Percentiles rank a stretch among this genome's conserved stretches.
Conservation (phyloP, 2,329 filamentous ascomycete species). For the Rutstroemia sp. region DNA sequence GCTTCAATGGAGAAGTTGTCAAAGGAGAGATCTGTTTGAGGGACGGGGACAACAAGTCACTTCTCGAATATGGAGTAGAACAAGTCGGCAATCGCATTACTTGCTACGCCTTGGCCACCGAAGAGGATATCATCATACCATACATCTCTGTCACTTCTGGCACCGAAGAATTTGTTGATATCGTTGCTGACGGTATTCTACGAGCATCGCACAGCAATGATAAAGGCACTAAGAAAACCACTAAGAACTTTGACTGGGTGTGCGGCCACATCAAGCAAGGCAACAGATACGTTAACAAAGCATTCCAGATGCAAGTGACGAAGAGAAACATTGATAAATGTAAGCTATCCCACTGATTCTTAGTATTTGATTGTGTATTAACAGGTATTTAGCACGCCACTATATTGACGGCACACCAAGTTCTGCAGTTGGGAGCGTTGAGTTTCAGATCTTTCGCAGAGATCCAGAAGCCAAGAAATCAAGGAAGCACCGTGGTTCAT, state of each 20-base stretch:
- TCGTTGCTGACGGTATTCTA: slow-evolving; percentile 24
- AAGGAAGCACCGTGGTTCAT: neutral
- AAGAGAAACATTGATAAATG: slow-evolving; percentile 8
- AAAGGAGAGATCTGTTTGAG: slow-evolving; percentile 2
- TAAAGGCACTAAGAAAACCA: neutral
- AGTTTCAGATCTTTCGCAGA: slow-evolving; percentile 10
- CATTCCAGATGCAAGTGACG: slow-evolving; percentile 12
- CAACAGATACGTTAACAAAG: neutral
- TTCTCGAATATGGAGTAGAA: slow-evolving; percentile 8
- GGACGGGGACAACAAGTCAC: neutral
- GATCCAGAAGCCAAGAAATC: neutral
- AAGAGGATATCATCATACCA: slow-evolving; percentile 13
- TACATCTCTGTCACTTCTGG: slow-evolving; percentile 3
- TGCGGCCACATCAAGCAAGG: neutral
- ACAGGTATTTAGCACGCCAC: neutral
- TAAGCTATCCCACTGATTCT: neutral
- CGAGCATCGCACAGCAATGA: slow-evolving; percentile 14
- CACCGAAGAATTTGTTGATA: slow-evolving; percentile 17
- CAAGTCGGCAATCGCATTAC: slow-evolving; percentile 6
- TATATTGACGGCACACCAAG: neutral
- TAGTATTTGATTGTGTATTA: neutral
- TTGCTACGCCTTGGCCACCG: slow-evolving; percentile 15
- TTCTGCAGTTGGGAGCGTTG: slow-evolving; percentile 9
- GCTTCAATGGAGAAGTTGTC: slow-evolving; percentile 1
- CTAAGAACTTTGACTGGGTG: neutral